phyloP scores from a whole-genome alignment of 2,329 filamentous ascomycete genomes.

The Trichoderma koningiopsis region DNA sequence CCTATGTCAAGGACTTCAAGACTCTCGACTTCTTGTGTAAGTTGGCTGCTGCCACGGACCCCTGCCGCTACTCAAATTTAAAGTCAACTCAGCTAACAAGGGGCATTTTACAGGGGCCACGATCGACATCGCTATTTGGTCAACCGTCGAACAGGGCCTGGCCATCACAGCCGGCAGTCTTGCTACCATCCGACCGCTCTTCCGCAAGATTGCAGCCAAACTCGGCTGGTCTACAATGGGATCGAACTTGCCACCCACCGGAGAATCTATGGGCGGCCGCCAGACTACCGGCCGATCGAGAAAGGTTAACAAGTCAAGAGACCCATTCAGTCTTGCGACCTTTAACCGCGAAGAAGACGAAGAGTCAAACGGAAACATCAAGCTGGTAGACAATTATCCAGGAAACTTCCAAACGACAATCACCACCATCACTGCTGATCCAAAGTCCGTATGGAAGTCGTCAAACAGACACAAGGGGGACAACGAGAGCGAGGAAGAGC shows the following conservation, averaged over 20 bases:
- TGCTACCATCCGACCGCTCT: neutral
- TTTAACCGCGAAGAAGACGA: neutral
- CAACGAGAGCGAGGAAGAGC: neutral
- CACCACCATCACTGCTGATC: neutral
- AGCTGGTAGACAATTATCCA: neutral
- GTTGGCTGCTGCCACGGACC: neutral
- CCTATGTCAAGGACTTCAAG: neutral
- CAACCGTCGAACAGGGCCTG: neutral
- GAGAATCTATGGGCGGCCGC: neutral
- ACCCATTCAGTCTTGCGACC: neutral
- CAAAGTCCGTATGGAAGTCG: neutral
- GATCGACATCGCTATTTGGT: neutral
- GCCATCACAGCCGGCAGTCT: neutral
- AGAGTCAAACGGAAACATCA: neutral
- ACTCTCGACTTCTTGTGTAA: neutral
- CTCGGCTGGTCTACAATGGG: neutral
- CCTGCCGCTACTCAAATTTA: neutral
- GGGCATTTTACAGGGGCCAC: neutral
- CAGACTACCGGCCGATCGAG: neutral
- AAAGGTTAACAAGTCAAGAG: neutral
- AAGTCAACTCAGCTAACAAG: neutral
- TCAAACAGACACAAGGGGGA: neutral
- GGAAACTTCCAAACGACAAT: neutral
- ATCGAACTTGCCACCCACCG: neutral
- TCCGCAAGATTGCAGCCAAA: neutral